A percentile compares a stretch with the other conserved stretches of the same genome.
Evolutionary conservation across 768 basidiomycete genomes (phyloP).

Genomic region (Pseudohyphozyma bogoriensis): DNA sequence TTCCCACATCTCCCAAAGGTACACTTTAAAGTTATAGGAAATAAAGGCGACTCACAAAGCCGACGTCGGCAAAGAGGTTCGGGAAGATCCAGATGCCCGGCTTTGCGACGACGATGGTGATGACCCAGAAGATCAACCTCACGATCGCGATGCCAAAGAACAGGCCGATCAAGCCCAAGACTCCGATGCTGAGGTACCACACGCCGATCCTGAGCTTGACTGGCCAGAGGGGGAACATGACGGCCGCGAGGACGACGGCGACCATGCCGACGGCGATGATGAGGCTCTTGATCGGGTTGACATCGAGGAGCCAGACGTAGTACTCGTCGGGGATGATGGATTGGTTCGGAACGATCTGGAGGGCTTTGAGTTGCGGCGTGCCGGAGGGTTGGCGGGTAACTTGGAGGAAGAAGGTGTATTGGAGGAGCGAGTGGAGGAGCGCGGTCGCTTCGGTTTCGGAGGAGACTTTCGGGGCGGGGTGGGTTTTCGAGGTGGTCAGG

Average conservation of each 20-base stretch:
- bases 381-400: constrained; percentile 56
- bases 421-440: constrained; percentile 59
- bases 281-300: constrained; percentile 85
- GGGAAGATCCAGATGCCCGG: constrained; percentile 99
- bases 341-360: constrained; percentile 64
- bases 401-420: constrained; percentile 83
- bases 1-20: neutral
- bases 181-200: constrained; percentile 83
- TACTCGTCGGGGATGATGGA: constrained; percentile 74
- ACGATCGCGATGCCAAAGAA: constrained; percentile 87
- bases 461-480: constrained; percentile 47
- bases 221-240: constrained; percentile 99
- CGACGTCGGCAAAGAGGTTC: constrained; percentile 92
- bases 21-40: too few relatives aligned
- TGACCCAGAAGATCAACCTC: constrained; percentile 82
- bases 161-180: constrained; percentile 75
- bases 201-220: constrained; percentile 82
- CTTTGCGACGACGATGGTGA: constrained; percentile 71
- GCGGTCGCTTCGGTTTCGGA: constrained; percentile 63
- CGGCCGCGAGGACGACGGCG: constrained; percentile 81
- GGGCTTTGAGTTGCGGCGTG: constrained; percentile 44
- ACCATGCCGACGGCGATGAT: constrained; percentile 87
- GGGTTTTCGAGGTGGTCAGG: constrained; percentile 52
- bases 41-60: constrained; percentile 64
- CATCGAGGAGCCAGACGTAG: constrained; percentile 95